Conservation (phyloP, 495 filamentous ascomycete genomes). For the Choiromyces venosus region DNA sequence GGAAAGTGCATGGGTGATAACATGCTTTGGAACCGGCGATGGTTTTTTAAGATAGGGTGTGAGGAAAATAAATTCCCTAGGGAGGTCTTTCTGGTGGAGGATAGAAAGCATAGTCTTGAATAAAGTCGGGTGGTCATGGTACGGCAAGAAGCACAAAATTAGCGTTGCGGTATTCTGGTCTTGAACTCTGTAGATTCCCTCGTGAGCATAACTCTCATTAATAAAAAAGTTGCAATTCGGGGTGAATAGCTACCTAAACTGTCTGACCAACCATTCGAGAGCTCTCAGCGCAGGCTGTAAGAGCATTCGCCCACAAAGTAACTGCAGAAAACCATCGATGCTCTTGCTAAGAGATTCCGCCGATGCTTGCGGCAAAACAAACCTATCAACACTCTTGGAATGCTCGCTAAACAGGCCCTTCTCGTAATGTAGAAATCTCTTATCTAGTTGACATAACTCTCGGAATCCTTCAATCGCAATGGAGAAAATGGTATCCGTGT, state of each 20-base stretch:
- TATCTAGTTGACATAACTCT: constrained; percentile 81
- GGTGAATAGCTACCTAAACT: constrained; percentile 66
- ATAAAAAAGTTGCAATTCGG: constrained; percentile 1
- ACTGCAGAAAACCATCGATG: constrained; percentile 71
- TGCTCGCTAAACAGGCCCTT: constrained; percentile 79
- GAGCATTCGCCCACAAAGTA: constrained; percentile 67
- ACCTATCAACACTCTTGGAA: constrained; percentile 80
- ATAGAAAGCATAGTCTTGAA: constrained; percentile 72
- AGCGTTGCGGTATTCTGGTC: constrained; percentile 77
- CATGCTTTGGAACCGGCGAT: constrained; percentile 66
- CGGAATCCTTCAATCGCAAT: constrained; percentile 82
- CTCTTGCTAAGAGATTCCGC: constrained; percentile 73
- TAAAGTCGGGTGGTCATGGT: constrained; percentile 74
- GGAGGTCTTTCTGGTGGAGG: constrained; percentile 50
- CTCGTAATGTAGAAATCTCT: constrained; percentile 63
- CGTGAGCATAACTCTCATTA: constrained; percentile 41
- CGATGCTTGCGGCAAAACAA: constrained; percentile 70
- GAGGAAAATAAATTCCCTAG: constrained; percentile 67
- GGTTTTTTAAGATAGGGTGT: constrained; percentile 73
- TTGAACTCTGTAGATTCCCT: constrained; percentile 59
- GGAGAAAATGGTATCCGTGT: constrained; percentile 78
- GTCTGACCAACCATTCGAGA: constrained; percentile 86
- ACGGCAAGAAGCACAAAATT: constrained; percentile 86
- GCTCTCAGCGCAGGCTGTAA: constrained; percentile 82
- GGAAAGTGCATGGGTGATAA: constrained; percentile 71